These are phyloP conservation scores for Verticillium albo-atrum DNA, from an alignment of 2,329 filamentous ascomycete genomes.

Conservation along the genomic window DNA sequence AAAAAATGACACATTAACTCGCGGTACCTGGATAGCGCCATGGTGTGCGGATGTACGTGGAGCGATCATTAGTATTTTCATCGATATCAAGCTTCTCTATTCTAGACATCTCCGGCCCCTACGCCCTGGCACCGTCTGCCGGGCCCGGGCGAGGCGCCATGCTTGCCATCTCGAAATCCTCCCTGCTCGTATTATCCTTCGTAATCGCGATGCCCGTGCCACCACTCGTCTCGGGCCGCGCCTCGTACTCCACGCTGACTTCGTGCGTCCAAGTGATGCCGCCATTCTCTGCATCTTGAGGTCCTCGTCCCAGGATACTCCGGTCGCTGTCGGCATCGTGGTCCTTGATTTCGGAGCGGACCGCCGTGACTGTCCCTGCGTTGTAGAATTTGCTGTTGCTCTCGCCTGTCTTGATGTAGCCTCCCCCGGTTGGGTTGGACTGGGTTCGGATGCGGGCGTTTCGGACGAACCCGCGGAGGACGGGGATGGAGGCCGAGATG, in stretches of 20 bases:
- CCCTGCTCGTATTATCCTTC: background rate
- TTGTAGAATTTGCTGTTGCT: constrained; percentile 4
- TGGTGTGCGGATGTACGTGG: no score
- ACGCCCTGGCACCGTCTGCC: background rate
- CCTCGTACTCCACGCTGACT: background rate
- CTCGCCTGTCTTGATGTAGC: constrained; percentile 1
- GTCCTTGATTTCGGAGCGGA: background rate
- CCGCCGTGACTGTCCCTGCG: background rate
- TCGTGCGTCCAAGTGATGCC: constrained; percentile 1
- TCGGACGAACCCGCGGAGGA: constrained; percentile 18
- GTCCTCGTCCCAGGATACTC: constrained; percentile 4
- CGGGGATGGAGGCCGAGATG: constrained; percentile 23
- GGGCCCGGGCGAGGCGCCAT: background rate
- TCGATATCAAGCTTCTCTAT: no score
- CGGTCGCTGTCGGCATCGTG: constrained; percentile 6
- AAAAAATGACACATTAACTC: no score
- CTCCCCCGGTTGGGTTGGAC: background rate
- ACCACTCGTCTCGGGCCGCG: background rate
- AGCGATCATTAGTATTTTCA: no score
- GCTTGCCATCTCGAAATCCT: background rate
- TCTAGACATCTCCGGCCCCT: background rate
- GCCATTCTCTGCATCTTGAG: background rate
- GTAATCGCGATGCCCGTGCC: background rate
- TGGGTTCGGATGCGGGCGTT: constrained; percentile 2
- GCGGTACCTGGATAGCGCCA: no score